A percentile compares a stretch with the other conserved stretches of the same genome.
phyloP scores from a whole-genome alignment of 116 monocot genomes.

The Phalaenopsis hybrid region DNA sequence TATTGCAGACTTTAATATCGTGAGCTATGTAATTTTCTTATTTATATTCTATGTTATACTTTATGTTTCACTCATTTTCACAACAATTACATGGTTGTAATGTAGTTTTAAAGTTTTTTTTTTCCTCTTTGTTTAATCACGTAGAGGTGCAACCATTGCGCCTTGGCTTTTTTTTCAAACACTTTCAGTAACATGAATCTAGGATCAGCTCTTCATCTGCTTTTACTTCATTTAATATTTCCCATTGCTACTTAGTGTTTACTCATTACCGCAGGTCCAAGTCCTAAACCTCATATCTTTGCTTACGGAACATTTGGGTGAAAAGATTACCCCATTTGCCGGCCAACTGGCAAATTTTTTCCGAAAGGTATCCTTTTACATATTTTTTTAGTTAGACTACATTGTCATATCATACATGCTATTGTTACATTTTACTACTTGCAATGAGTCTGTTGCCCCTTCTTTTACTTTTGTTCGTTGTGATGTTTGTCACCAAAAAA shows the following conservation, averaged over 20 bases:
- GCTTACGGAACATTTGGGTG: slow-evolving; percentile 77
- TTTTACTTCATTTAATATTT: neutral
- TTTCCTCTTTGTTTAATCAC: neutral
- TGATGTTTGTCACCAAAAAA: neutral
- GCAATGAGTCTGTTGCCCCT: neutral
- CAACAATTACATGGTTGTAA: neutral
- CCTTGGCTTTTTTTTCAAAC: neutral
- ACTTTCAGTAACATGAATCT: neutral
- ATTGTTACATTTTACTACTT: neutral
- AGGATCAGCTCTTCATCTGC: neutral
- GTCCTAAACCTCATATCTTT: slow-evolving; percentile 86
- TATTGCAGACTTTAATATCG: neutral
- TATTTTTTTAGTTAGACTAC: neutral
- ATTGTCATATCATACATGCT: neutral
- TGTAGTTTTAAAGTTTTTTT: neutral
- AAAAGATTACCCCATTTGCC: slow-evolving; percentile 71
- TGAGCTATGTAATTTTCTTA: neutral
- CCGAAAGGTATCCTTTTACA: slow-evolving; percentile 40
- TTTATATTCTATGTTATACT: neutral
- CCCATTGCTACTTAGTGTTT: slow-evolving; percentile 12
- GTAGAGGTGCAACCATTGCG: neutral
- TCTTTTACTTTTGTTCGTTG: neutral
- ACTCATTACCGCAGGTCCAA: slow-evolving; percentile 58
- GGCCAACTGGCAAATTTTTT: slow-evolving; percentile 69
- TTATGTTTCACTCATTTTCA: neutral